Evolutionary conservation across 192 early-diverging fungal genomes (phyloP), one percentile per base, ranked within the genome.

Genomic region (Backusella sp.): DNA sequence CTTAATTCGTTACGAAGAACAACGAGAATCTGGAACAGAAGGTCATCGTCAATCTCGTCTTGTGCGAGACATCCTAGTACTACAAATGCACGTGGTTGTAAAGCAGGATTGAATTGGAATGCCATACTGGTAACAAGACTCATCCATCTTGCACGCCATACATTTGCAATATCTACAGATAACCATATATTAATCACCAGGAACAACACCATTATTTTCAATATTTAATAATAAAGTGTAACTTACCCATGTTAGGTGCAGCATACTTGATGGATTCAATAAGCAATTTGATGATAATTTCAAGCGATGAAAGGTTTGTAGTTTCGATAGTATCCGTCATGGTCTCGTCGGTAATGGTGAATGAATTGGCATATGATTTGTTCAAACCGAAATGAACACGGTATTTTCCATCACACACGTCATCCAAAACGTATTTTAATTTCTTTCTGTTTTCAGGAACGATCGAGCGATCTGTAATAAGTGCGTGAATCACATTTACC

Each of bases 51-150:
- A 3, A 95, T 90, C 77, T 94, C 93, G 74, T 96, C 92, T 36
- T 91, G 86, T 2, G 93, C 94, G 56, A 98, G 84, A 56, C 91
- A 92, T 19, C 97, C 97, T 44, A 98, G 86, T 26, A 92, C 85
- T 37, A 96, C 92, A 85, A 97, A 98, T 3, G 96, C 91, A 19
- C 97, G 90, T 0, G 97, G 94, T 80, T 98, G 97, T 34, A 97
- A 89, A 0, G 95, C 94, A 7, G 93, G 94, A 78, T 96, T 96
- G 80, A 91, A 93, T 69, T 95, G 92, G 88, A 98, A 98, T 0
- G 95, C 94, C 56, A 92, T 93, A 30, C 92, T 91, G 2, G 95
- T 90, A n/a, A 97, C 90, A 71, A 97, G 83, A 14, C 93, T 89
- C 84, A 96, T 94, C 97, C 97, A 98, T 36, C 95, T 86, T 14